Conservation (phyloP, 805 yeast species). For the Pichia eremophila region DNA sequence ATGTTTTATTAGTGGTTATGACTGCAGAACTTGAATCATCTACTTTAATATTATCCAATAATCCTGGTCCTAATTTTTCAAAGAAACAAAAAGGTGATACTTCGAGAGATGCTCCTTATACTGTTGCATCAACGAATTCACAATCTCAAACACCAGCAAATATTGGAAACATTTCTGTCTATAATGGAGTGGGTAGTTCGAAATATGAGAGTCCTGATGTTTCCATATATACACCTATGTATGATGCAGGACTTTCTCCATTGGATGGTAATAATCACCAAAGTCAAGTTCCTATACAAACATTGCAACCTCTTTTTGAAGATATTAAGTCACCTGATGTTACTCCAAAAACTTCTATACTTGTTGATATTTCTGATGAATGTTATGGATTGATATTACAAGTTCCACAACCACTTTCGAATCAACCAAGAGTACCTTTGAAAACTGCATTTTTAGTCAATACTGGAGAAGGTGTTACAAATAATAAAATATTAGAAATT, state of each 20-base stretch:
- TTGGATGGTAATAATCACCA: conserved; percentile 11
- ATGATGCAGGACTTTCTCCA: conserved; percentile 21
- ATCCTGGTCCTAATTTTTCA: conserved; percentile 6
- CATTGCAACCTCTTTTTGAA: conserved; percentile 3
- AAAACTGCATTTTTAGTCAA: conserved; percentile 60
- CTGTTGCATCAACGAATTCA: conserved; percentile 22
- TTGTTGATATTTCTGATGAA: conserved; percentile 43
- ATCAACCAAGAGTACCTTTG: conserved; percentile 62
- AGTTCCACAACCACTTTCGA: conserved; percentile 55
- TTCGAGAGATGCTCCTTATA: conserved; percentile 15
- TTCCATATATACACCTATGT: conserved; percentile 20
- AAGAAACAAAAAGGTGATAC: conserved; percentile 10
- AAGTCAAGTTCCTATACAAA: conserved; percentile 6
- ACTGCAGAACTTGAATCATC: conserved; percentile 54
- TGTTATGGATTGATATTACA: conserved; percentile 51
- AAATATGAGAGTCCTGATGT: conserved; percentile 24
- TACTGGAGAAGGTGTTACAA: conserved; percentile 13
- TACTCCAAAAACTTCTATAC: conserved; percentile 9
- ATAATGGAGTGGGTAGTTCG: conserved; percentile 7
- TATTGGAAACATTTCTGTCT: background rate
- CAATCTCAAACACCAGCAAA: conserved; percentile 14
- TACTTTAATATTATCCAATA: conserved; percentile 28
- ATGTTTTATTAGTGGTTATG: conserved; percentile 56
- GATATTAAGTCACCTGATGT: background rate
- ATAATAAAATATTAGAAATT: conserved; percentile 40